phyloP scores from a whole-genome alignment of 352 stramenopile species.

The Hyaloperonospora brassicae region DNA sequence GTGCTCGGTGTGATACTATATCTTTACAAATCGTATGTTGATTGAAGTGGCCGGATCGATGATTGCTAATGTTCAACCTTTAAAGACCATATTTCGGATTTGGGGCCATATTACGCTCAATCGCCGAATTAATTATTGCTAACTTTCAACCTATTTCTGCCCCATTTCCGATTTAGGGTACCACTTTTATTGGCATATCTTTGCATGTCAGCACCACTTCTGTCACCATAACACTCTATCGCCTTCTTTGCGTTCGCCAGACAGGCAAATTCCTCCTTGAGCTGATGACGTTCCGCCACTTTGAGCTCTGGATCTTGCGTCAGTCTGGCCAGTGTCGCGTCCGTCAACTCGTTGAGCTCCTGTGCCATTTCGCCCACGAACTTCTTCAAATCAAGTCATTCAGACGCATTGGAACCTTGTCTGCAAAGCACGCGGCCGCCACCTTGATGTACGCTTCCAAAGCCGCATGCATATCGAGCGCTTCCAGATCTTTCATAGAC shows the following conservation, averaged over 20 bases:
- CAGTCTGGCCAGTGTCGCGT: slow-evolving; percentile 28
- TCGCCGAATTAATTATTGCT: no score
- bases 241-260: slow-evolving; percentile 28
- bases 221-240: slow-evolving; percentile 12
- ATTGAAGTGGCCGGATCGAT: no score
- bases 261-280: slow-evolving; percentile 22
- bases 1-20: no score
- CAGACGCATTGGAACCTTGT: slow-evolving; percentile 35
- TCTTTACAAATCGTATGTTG: no score
- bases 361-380: slow-evolving; percentile 31
- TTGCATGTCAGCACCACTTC: no score
- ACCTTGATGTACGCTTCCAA: slow-evolving; percentile 29
- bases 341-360: slow-evolving; percentile 20
- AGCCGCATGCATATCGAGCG: slow-evolving; percentile 31
- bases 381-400: slow-evolving; percentile 17
- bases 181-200: no score
- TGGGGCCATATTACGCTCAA: no score
- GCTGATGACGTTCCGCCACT: slow-evolving; percentile 16
- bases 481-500: slow-evolving; percentile 27
- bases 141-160: no score
- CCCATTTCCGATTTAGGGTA: no score
- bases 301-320: slow-evolving; percentile 30
- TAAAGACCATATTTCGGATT: no score
- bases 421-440: slow-evolving; percentile 26
- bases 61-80: no score